Percentiles rank a stretch among this genome's conserved stretches.
phyloP scores from a whole-genome alignment of 2,329 filamentous ascomycete species.

The Fonsecaea nubica region DNA sequence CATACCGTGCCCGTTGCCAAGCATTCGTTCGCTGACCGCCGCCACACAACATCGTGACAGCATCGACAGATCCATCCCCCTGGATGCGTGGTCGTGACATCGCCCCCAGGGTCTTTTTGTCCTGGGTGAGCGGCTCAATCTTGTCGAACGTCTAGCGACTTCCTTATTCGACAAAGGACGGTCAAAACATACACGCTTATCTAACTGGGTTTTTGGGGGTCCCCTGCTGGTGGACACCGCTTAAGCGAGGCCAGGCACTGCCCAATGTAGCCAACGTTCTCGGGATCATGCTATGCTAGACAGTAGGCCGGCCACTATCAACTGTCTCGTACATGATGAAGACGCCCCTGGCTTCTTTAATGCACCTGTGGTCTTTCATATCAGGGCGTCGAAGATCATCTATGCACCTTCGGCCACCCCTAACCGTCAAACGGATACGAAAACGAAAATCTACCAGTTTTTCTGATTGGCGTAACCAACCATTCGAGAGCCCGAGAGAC shows the following conservation, averaged over 20 bases:
- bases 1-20: neutral
- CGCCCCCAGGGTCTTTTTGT: neutral
- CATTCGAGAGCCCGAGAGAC: neutral
- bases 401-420: neutral
- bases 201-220: neutral
- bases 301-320: neutral
- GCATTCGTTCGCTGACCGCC: neutral
- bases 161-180: neutral
- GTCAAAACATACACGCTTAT: neutral
- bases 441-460: neutral
- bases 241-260: constrained; percentile 2
- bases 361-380: neutral
- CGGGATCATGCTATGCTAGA: neutral
- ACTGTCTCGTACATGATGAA: neutral
- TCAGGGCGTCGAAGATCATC: constrained; percentile 4
- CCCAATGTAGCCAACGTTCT: neutral
- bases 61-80: neutral
- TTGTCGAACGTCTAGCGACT: neutral
- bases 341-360: neutral
- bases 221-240: neutral
- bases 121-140: neutral
- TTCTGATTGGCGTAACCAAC: neutral
- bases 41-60: neutral
- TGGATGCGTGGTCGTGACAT: neutral
- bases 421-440: neutral